These are phyloP conservation scores for Phytophthora podocarpi DNA, from an alignment of 352 stramenopile genomes.

Conservation along the genomic window DNA sequence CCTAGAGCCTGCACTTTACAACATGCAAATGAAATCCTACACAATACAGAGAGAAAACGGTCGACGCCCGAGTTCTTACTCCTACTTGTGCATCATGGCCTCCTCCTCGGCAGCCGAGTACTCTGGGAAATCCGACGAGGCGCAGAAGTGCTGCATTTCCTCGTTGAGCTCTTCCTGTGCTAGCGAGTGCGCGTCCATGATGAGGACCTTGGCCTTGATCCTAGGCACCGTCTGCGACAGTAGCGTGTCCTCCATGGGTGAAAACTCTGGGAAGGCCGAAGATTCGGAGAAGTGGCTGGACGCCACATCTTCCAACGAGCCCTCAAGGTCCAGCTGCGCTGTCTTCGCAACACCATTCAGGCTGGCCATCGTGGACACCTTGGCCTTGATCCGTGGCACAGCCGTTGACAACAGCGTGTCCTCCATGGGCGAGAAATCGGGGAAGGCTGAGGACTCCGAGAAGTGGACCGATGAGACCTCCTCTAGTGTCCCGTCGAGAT, in stretches of 20 bases:
- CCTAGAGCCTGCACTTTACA: too few relatives aligned
- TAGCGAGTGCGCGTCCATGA: slow-evolving; percentile 29
- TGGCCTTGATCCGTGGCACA: slow-evolving; percentile 23
- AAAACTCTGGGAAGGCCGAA: slow-evolving; percentile 71
- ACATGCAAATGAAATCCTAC: slow-evolving; percentile 6
- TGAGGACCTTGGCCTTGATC: slow-evolving; percentile 1
- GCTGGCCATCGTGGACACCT: slow-evolving; percentile 4
- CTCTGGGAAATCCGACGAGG: slow-evolving; percentile 73
- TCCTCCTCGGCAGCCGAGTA: slow-evolving; percentile 53
- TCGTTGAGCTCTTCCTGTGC: slow-evolving; percentile 45
- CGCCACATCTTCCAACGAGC: slow-evolving; percentile 55
- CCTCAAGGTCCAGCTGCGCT: slow-evolving; percentile 39
- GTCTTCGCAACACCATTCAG: slow-evolving; percentile 23
- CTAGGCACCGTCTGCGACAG: slow-evolving; percentile 40
- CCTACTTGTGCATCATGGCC: slow-evolving; percentile 41
- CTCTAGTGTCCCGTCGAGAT: slow-evolving; percentile 49
- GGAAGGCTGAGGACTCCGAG: slow-evolving; percentile 69
- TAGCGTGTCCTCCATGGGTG: slow-evolving; percentile 58
- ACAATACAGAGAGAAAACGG: not conserved
- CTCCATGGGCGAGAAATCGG: slow-evolving; percentile 62
- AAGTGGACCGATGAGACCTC: slow-evolving; percentile 56
- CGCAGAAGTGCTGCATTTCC: slow-evolving; percentile 57
- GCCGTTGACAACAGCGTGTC: slow-evolving; percentile 53
- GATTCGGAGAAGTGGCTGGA: slow-evolving; percentile 61
- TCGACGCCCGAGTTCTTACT: too few relatives aligned